Evolutionary conservation across 495 filamentous ascomycete genomes (phyloP).

Genomic region (Haplographium delicatum): DNA sequence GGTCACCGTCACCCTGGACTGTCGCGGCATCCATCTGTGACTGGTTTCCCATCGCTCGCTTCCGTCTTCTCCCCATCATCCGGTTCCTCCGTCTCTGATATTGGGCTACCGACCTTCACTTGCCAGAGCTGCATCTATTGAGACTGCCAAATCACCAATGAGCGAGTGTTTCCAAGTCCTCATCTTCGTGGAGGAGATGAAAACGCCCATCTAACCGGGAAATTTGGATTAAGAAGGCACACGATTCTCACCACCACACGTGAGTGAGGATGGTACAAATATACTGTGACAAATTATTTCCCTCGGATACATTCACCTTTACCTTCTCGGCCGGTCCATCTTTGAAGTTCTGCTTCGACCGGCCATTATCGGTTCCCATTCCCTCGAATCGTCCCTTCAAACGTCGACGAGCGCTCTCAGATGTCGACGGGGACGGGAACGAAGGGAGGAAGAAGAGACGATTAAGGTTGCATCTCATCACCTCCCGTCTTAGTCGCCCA

Average conservation of each 20-base stretch:
- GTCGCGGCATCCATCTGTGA: not conserved
- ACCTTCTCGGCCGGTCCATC: slow-evolving; percentile 15
- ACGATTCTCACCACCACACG: slow-evolving; percentile 3
- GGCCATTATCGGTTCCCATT: slow-evolving; percentile 5
- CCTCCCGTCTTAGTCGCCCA: slow-evolving; percentile 61
- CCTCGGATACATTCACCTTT: slow-evolving; percentile 20
- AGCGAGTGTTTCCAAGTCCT: slow-evolving; percentile 24
- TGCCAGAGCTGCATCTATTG: not conserved
- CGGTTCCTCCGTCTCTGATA: not conserved
- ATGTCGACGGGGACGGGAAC: slow-evolving; percentile 57
- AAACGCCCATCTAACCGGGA: slow-evolving; percentile 21
- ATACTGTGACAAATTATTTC: slow-evolving; percentile 13
- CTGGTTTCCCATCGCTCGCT: not conserved
- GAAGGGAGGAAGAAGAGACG: slow-evolving; percentile 55
- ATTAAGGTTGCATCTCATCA: slow-evolving; percentile 56
- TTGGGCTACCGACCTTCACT: not conserved
- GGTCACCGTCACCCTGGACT: not conserved
- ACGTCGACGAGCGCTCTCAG: slow-evolving; percentile 50
- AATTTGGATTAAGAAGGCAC: not conserved
- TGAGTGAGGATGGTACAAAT: slow-evolving; percentile 28
- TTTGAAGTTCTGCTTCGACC: slow-evolving; percentile 22
- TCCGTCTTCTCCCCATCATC: not conserved
- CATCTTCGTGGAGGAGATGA: slow-evolving; percentile 27
- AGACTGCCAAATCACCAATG: slow-evolving; percentile 9
- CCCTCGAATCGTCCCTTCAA: slow-evolving; percentile 36